Conservation (phyloP, 805 yeast genomes). For the Wickerhamomyces silvicola region DNA sequence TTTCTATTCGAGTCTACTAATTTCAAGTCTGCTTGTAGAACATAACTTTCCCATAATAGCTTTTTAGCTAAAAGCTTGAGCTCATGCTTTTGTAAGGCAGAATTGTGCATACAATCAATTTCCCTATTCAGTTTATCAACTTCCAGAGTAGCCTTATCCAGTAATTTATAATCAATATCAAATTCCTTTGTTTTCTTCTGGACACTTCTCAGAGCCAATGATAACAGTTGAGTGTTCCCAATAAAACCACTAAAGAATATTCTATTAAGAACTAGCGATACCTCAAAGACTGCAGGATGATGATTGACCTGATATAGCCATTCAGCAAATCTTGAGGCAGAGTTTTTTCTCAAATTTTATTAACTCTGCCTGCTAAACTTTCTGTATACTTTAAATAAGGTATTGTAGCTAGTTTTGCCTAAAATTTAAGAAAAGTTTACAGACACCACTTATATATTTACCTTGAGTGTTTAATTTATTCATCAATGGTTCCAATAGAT, state of each 20-base stretch:
- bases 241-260: conserved; percentile 52
- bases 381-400: conserved; percentile 56
- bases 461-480: conserved; percentile 55
- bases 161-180: conserved; percentile 44
- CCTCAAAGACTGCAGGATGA: conserved; percentile 34
- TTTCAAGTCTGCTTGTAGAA: conserved; percentile 41
- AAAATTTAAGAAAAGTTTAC: conserved; percentile 54
- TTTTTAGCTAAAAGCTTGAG: conserved; percentile 47
- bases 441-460: conserved; percentile 57
- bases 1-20: conserved; percentile 49
- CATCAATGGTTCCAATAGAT: conserved; percentile 52
- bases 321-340: conserved; percentile 38
- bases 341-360: conserved; percentile 38
- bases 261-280: conserved; percentile 43
- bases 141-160: conserved; percentile 47
- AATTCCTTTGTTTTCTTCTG: conserved; percentile 40
- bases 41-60: conserved; percentile 44
- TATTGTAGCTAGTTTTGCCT: conserved; percentile 54
- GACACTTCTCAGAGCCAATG: conserved; percentile 57
- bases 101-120: conserved; percentile 57
- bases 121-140: conserved; percentile 48
- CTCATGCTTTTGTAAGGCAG: conserved; percentile 52
- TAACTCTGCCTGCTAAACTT: conserved; percentile 51
- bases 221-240: conserved; percentile 50
- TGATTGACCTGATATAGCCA: conserved; percentile 54